phyloP scores from a whole-genome alignment of 2,329 filamentous ascomycete species.

The Cryphonectria parasitica region DNA sequence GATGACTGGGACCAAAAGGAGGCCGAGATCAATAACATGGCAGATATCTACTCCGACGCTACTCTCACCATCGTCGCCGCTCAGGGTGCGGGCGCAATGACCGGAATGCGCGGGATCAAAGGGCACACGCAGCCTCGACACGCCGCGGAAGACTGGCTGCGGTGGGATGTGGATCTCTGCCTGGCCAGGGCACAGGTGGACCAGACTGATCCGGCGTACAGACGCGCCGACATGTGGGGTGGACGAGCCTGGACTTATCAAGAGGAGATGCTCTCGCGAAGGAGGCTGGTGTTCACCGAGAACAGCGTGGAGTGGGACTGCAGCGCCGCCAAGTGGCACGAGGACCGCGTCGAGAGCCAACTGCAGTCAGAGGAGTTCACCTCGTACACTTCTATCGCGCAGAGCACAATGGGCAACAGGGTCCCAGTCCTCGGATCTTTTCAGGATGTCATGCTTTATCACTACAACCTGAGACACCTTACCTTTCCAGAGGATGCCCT shows the following conservation, averaged over 20 bases:
- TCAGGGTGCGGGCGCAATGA: neutral
- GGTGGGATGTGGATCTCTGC: neutral
- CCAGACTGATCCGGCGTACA: neutral
- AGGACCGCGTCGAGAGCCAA: too few species aligned
- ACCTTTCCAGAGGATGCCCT: too few species aligned
- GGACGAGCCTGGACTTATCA: slow-evolving; percentile 11
- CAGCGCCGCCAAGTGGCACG: too few species aligned
- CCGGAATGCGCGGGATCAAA: neutral
- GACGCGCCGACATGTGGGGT: neutral
- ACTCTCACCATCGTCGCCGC: neutral
- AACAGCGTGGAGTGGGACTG: neutral
- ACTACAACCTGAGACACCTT: too few species aligned
- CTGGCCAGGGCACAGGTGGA: neutral
- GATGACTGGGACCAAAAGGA: neutral
- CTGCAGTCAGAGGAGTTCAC: too few species aligned
- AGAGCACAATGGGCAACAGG: too few species aligned
- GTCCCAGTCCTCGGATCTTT: too few species aligned
- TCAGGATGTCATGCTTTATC: too few species aligned
- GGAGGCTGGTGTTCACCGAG: neutral
- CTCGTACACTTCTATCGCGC: too few species aligned
- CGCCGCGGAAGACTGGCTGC: too few species aligned
- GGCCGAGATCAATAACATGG: neutral
- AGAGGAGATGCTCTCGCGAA: neutral
- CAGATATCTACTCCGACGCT: neutral
- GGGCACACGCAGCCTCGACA: too few species aligned